Evolutionary conservation across 2,329 filamentous ascomycete genomes (phyloP), one percentile per base, ranked within the genome.

Genomic region (Myriosclerotinia curreyana): DNA sequence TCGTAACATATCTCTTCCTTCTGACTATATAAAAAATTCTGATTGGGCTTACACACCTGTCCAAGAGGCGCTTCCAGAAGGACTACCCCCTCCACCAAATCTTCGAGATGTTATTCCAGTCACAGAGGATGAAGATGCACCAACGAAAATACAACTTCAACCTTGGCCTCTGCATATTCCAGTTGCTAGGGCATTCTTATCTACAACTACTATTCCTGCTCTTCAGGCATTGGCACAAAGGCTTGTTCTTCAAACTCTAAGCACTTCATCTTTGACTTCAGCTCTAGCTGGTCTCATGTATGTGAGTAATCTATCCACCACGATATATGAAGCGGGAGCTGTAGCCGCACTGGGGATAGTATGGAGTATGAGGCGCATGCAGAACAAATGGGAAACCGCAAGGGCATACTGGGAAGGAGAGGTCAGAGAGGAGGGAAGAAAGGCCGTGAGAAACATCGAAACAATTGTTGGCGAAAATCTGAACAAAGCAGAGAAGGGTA

Each of bases 91-190:
- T 36, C 60, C 66, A 25, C 67, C 68, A 8, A 60, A 60, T 14
- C 31, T 70, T 0, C 65, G 64, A 34, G 70, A 74, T 59, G 46
- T 74, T 25, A 28, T 71, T 1, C 64, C 60, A 25, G 63, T 60
- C 11, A 60, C 62, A 11, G 56, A 66, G 34, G 69, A 72, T 62
- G 71, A 74, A 60, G 51, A 62, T 28, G 48, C 62, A 22, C 54
- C 60, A 17, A 48, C 52, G 4, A 60, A 60, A 9, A 62, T 70
- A 17, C 66, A 68, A 44, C 62, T 50, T n/a, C 67, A 69, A 51
- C 69, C 71, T 34, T 96, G 90, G 91, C 91, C 88, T 1, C 82
- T 84, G 2, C 86, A 91, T 65, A 94, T 97, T 66, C 80, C 88
- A 17, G 81, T 84, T 34, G 87, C 88, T 9, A 85, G 92, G n/a